These are phyloP conservation scores for Exserohilum rostratum DNA, from an alignment of 2,329 filamentous ascomycete genomes.

Conservation along the genomic window DNA sequence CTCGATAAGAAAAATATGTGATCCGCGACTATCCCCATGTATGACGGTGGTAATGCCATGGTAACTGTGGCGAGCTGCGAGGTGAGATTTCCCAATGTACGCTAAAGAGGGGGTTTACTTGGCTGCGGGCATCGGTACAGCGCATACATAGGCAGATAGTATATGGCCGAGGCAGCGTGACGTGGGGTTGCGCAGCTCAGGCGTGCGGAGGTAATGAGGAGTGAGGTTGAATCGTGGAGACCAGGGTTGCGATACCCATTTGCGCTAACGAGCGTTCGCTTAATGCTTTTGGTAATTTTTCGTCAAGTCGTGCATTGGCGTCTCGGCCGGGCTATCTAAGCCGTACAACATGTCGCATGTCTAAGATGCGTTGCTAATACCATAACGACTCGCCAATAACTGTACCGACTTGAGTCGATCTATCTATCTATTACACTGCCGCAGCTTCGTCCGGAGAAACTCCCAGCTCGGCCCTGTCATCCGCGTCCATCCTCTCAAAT, in stretches of 20 bases:
- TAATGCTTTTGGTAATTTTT: slow-evolving; percentile 30
- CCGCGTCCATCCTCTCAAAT: slow-evolving; percentile 70
- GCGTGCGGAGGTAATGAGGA: slow-evolving; percentile 22
- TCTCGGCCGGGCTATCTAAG: slow-evolving; percentile 26
- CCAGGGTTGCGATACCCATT: slow-evolving; percentile 28
- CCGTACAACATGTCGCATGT: slow-evolving; percentile 26
- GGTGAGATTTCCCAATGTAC: background rate
- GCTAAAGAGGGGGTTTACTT: background rate
- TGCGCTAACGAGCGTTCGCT: slow-evolving; percentile 22
- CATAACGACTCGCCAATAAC: slow-evolving; percentile 2
- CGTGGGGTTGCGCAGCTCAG: slow-evolving; percentile 25
- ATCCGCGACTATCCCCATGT: background rate
- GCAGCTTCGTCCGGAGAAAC: slow-evolving; percentile 30
- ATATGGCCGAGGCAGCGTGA: slow-evolving; percentile 10
- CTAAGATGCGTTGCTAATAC: slow-evolving; percentile 28
- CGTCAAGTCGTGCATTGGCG: slow-evolving; percentile 29
- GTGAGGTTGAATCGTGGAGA: slow-evolving; percentile 25
- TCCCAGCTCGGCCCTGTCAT: slow-evolving; percentile 51
- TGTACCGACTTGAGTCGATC: too few relatives aligned
- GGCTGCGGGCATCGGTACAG: background rate
- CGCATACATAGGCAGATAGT: slow-evolving; percentile 8
- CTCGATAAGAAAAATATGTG: slow-evolving; percentile 14
- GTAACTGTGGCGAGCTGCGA: slow-evolving; percentile 6
- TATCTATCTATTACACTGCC: too few relatives aligned
- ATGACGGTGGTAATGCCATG: background rate